These are phyloP conservation scores for Brassica nigra DNA, from an alignment of 345 rosid species.

Conservation along the genomic window DNA sequence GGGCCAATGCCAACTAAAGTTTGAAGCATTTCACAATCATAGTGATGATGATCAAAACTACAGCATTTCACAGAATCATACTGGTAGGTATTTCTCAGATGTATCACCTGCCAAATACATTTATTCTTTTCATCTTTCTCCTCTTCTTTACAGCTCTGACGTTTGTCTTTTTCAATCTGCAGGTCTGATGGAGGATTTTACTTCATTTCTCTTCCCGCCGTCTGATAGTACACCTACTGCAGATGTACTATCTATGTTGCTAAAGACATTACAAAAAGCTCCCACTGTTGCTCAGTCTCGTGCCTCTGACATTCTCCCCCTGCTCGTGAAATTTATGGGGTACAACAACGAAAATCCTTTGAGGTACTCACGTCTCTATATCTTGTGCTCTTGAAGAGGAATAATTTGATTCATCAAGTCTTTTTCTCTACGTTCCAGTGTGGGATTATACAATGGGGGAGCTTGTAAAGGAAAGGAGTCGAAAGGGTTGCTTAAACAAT, in stretches of 20 bases:
- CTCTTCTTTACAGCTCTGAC: background rate
- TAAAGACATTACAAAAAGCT: constrained; percentile 69
- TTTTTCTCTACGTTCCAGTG: constrained; percentile 46
- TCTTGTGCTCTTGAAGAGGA: background rate
- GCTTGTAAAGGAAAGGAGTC: constrained; percentile 72
- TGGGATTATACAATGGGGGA: constrained; percentile 52
- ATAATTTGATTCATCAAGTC: background rate
- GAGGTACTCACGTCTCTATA: constrained; percentile 50
- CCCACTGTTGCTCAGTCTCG: constrained; percentile 62
- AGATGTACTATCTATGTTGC: constrained; percentile 57
- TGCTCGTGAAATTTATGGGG: constrained; percentile 73
- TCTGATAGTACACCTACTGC: constrained; percentile 33
- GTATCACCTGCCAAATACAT: background rate
- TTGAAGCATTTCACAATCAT: constrained; percentile 42
- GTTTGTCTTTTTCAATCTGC: constrained; percentile 27
- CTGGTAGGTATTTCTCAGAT: constrained; percentile 44
- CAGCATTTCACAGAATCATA: constrained; percentile 35
- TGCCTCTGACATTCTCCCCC: constrained; percentile 61
- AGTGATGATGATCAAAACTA: constrained; percentile 32
- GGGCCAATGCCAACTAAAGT: constrained; percentile 46
- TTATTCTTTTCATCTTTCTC: background rate
- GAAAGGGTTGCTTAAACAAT: constrained; percentile 70
- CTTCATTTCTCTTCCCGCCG: background rate
- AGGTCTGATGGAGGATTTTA: constrained; percentile 36
- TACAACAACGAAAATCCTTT: constrained; percentile 46